Evolutionary conservation across 2,329 filamentous ascomycete genomes (phyloP), one percentile per base, ranked within the genome.

Genomic region (Alternaria consortialis): DNA sequence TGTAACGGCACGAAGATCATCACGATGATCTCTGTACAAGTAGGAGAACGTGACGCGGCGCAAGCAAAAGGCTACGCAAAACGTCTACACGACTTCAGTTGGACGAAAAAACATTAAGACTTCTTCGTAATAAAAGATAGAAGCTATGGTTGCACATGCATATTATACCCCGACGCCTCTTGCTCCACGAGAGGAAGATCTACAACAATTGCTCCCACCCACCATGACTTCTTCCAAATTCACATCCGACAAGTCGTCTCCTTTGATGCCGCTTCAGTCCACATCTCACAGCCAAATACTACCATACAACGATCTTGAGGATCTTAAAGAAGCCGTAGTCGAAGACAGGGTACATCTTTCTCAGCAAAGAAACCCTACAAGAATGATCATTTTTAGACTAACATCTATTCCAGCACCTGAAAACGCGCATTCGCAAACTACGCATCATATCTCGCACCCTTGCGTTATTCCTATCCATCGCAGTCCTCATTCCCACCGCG

Each of bases 351-450:
- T 74, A 67, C n/a, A 15, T 25, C n/a, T 8, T 4, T 9, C 11
- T 8, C 39, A 56, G 48, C 9, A 46, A 46, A 34, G 31, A 37
- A 29, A 12, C 27, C 7, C 23, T n/a, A n/a, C 3, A 48, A 12
- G 23, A 15, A 13, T 23, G n/a, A 47, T 37, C 5, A 34, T 7
- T 23, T 11, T n/a, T 20, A 3, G 17, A 37, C 57, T 64, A 12
- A 69, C 40, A 36, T 17, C n/a, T n/a, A 48, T 9, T 3, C 20
- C 55, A 77, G 74, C 56, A 42, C 13, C 72, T 82, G 53, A 81
- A 81, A 73, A 34, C 65, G 12, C 71, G 68, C 29, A 81, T 82
- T 54, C 79, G 80, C 31, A 56, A 72, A 39, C 73, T 82, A 2
- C 75, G 75, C 55, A 42, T 81, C 51, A 20, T 79, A 25, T 77